Base-by-base conservation (phyloP, 163 green algal genomes). In the Scenedesmus sp. region DNA sequence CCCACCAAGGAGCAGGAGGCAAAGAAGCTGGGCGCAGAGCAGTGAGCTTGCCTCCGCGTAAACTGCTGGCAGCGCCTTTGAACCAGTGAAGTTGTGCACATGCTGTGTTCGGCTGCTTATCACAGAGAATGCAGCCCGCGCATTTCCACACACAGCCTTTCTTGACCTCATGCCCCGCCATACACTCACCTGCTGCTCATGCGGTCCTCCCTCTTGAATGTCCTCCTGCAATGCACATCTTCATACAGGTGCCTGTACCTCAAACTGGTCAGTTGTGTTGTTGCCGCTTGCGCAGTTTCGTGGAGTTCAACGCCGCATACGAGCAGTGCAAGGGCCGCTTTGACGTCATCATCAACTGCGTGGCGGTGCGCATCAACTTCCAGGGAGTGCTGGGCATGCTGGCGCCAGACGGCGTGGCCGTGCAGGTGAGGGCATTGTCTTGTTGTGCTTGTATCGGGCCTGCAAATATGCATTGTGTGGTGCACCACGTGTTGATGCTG, bases 321-420 rank as follows among this genome's bases (percentile, higher is more conserved):
- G 73, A 82, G 46, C 15, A 90, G 52, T 90, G 86, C 86, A 90
- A 90, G 54, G 91, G 88, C 52, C 26, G 54, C 0, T 89, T 93
- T 79, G 92, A 94, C 83, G 87, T 94, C 15, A 84, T 94, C 26
- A 56, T 94, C 66, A 94, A 93, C 84, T 91, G 82, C n/a, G 89
- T 90, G 0, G 52, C 79, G 3, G 90, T 56, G 73, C 66, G 20
- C 26, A 52, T 92, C 3, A n/a, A 91, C 79, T 91, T 90, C 54
- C 23, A 64, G 18, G 81, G 79, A 1, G 57, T 94, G 20, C 67
- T 93, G 85, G 88, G 88, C 56, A 79, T 89, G 86, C 86, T 93
- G 34, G 64, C 74, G 9, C 76, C 85, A 34, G 89, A 94, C 62
- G 86, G 91, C 16, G 89, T 93, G 20, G 54, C 64, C 12, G 87